Conservation (phyloP, 2,329 filamentous ascomycete genomes). For the Colletotrichum tabaci region DNA sequence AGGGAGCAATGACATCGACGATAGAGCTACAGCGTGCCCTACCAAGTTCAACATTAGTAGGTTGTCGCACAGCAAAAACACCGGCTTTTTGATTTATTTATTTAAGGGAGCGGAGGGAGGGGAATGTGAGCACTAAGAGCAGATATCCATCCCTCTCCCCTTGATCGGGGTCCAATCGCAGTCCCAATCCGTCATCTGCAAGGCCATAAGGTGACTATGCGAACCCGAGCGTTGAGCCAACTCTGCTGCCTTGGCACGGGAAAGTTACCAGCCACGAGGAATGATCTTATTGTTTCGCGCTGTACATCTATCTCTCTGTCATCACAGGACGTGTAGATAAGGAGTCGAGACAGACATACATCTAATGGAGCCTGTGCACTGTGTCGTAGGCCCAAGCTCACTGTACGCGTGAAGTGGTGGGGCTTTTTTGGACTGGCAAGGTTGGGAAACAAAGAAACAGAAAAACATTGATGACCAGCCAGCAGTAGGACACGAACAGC, state of each 20-base stretch:
- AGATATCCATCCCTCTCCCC: slow-evolving; percentile 26
- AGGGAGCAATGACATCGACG: not conserved
- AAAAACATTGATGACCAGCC: slow-evolving; percentile 2
- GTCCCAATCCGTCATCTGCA: slow-evolving; percentile 8
- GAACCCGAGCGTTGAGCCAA: slow-evolving; percentile 12
- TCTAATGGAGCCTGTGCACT: not conserved
- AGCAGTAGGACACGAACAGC: slow-evolving; percentile 7
- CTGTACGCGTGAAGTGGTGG: slow-evolving; percentile 30
- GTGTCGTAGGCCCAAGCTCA: not conserved
- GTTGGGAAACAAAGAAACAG: slow-evolving; percentile 1
- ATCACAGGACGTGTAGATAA: not conserved
- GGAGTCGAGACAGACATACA: not conserved
- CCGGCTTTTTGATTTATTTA: not conserved
- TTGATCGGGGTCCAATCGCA: slow-evolving; percentile 19
- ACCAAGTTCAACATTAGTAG: not conserved
- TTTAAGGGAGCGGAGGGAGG: not conserved
- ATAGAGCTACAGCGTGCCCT: not conserved
- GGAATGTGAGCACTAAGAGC: slow-evolving; percentile 18
- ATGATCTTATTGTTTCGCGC: not conserved
- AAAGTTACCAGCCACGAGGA: not conserved
- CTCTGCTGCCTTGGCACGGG: not conserved
- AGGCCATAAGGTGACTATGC: not conserved
- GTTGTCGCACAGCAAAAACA: slow-evolving; percentile 3
- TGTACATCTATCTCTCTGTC: not conserved
- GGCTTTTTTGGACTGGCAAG: not conserved